Base-by-base conservation (phyloP, 192 early-diverging fungal species). In the Backusella psychrophila region DNA sequence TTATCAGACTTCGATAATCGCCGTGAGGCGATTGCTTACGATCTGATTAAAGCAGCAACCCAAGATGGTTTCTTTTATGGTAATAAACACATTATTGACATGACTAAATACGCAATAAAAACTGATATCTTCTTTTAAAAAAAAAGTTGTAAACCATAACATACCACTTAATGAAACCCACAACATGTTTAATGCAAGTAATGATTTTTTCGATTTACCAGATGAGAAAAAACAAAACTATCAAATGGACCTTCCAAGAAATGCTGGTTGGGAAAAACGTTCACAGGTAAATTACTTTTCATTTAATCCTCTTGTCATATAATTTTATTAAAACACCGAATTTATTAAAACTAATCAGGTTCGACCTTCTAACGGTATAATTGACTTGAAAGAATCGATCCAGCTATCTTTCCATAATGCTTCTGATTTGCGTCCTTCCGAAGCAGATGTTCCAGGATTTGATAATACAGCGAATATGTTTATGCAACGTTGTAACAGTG, bases 21-120 rank as follows among this genome's bases (percentile, higher is more conserved):
- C 15, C 49, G 49, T 29, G 49, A 80, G 17, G 65, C 76, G 44
- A 80, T 80, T 33, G 66, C 71, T 15, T 35, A 38, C 8, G 75
- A 75, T 69, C 46, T 80, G n/a, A 76, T 80, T 38, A 73, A 69
- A 19, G 79, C 79, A 21, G 59, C 65, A 35, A 69, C 71, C 19
- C 53, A 72, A 8, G 75, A 80, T 63, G 79, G 79, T 12, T 75
- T 80, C 34, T 80, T 80, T 66, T 80, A 80, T 69, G 70, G 79
- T 80, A 80, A 66, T 21, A 34, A 33, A 15, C 23, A 7, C 21
- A 41, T 7, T n/a, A 41, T 41, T 44, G 12, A 14, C 66, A n/a
- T 35, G 7, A 6, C 12, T 35, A 33, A 66, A 35, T 15, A 66
- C 6, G 7, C 7, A 38, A 44, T 44, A 17, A 44, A 38, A 69